These are phyloP conservation scores for Larix kaempferi DNA, from an alignment of 75 land plant species.

Conservation along the genomic window DNA sequence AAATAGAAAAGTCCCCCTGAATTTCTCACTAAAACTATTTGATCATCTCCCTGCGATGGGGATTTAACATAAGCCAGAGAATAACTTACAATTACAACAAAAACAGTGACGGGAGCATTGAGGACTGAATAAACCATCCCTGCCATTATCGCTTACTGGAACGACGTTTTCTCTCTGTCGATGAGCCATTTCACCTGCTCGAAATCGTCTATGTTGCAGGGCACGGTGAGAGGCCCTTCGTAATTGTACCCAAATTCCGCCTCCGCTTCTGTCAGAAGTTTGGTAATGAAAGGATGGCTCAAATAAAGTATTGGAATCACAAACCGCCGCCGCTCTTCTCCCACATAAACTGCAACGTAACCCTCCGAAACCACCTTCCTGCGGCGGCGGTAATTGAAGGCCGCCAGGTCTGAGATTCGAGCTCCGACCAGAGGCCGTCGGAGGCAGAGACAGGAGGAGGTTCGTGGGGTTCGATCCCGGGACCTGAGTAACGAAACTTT, in stretches of 20 bases:
- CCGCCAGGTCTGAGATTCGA: neutral
- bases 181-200: slow-evolving; percentile 18
- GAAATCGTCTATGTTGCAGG: slow-evolving; percentile 30
- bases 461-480: neutral
- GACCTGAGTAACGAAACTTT: neutral
- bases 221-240: slow-evolving; percentile 23
- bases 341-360: slow-evolving; percentile 33
- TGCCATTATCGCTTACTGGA: too few species aligned
- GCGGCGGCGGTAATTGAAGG: neutral
- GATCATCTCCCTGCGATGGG: too few species aligned
- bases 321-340: slow-evolving; percentile 21
- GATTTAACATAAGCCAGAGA: too few species aligned
- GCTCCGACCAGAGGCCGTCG: neutral
- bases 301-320: slow-evolving; percentile 22
- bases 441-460: neutral
- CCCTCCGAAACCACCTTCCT: slow-evolving; percentile 1
- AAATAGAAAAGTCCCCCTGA: too few species aligned
- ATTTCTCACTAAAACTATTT: too few species aligned
- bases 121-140: too few species aligned
- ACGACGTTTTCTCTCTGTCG: neutral
- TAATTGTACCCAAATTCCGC: slow-evolving; percentile 23
- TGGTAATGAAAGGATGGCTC: slow-evolving; percentile 20
- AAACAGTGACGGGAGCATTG: too few species aligned
- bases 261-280: slow-evolving; percentile 16
- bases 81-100: too few species aligned